Conservation (phyloP, 306 rosid genomes). For the Acacia crassicarpa region DNA sequence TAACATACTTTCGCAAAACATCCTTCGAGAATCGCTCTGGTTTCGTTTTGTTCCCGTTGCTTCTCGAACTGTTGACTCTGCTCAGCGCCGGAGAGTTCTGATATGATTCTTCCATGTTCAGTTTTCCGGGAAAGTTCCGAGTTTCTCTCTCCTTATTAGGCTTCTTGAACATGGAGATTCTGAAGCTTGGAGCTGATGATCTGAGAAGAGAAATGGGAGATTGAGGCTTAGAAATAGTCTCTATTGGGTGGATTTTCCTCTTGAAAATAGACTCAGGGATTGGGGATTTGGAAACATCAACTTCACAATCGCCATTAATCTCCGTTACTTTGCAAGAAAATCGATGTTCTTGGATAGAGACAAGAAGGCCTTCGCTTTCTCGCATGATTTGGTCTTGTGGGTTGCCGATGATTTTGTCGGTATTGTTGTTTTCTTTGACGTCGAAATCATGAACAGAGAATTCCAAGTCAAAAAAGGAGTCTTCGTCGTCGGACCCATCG, state of each 20-base stretch:
- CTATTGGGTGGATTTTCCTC: conserved; percentile 78
- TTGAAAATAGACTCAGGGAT: conserved; percentile 61
- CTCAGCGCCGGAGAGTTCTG: conserved; percentile 37
- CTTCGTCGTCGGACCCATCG: conserved; percentile 57
- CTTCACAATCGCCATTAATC: neutral
- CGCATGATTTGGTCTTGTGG: conserved; percentile 12
- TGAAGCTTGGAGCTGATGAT: conserved; percentile 70
- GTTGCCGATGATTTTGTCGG: conserved; percentile 13
- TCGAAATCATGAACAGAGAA: conserved; percentile 38
- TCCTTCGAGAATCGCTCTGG: conserved; percentile 66
- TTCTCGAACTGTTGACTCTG: conserved; percentile 53
- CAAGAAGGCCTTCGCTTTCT: neutral
- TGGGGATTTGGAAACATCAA: conserved; percentile 26
- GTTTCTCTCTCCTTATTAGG: conserved; percentile 40
- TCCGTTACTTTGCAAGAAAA: neutral
- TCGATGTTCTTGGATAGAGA: neutral
- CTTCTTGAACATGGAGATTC: conserved; percentile 61
- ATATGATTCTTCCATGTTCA: conserved; percentile 32
- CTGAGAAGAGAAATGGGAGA: conserved; percentile 78
- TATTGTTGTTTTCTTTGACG: conserved; percentile 23
- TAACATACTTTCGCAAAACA: conserved; percentile 50
- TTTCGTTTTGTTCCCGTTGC: conserved; percentile 37
- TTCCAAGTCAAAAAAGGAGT: conserved; percentile 90
- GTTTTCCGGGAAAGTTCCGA: conserved; percentile 28
- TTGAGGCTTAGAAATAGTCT: conserved; percentile 69